A percentile compares a stretch with the other conserved stretches of the same genome.
Evolutionary conservation across 352 stramenopile genomes (phyloP).

Genomic region (Thalassiosira pacifica): DNA sequence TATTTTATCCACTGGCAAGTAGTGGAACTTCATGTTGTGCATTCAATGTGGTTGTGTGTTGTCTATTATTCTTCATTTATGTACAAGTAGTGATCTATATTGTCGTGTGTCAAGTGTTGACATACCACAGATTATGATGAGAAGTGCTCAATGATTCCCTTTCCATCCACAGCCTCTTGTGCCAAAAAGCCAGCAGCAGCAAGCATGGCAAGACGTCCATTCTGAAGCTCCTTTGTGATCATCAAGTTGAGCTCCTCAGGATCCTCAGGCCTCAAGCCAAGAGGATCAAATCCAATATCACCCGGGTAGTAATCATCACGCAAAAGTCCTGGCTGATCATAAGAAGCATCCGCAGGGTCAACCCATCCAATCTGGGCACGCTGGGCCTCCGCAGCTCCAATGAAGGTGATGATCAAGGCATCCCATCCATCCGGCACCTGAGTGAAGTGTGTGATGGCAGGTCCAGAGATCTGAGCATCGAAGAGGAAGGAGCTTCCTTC

Average conservation of each 20-base stretch:
- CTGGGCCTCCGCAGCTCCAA: conserved; percentile 63
- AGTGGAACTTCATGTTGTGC: too few species aligned
- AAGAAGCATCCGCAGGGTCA: conserved; percentile 54
- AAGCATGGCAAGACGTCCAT: conserved; percentile 79
- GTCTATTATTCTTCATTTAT: too few species aligned
- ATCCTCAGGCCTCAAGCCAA: conserved; percentile 71
- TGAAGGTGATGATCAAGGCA: conserved; percentile 53
- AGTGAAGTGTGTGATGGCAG: conserved; percentile 75
- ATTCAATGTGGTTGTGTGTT: too few species aligned
- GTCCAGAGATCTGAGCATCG: conserved; percentile 68
- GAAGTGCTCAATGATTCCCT: too few species aligned
- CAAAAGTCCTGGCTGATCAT: conserved; percentile 61
- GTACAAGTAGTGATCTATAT: too few species aligned
- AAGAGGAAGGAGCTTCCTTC: conserved; percentile 74
- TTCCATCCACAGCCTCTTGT: conserved; percentile 62
- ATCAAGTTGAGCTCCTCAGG: conserved; percentile 63
- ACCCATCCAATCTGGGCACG: conserved; percentile 72
- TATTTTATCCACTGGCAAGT: too few species aligned
- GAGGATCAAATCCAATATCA: conserved; percentile 65
- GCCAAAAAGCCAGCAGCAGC: conserved; percentile 73
- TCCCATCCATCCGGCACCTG: conserved; percentile 67
- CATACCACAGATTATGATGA: too few species aligned
- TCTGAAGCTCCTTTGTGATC: conserved; percentile 76
- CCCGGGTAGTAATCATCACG: conserved; percentile 33
- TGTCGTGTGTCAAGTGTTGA: too few species aligned